Base-by-base conservation (phyloP, 768 basidiomycete genomes). In the Rubroboletus pulcherrimus region DNA sequence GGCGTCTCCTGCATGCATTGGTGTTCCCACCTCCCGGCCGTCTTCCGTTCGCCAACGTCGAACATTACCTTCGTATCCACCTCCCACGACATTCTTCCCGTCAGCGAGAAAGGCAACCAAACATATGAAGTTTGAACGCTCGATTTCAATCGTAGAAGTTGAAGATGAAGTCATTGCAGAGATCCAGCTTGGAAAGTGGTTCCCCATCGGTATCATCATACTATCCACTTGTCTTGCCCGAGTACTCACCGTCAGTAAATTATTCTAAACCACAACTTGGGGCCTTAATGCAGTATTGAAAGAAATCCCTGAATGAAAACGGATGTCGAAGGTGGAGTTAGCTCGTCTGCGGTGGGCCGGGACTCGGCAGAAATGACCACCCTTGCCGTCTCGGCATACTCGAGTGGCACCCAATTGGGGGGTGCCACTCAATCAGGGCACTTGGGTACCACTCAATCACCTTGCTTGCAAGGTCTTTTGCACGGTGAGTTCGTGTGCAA, bases 61-160 rank as follows among this genome's bases (percentile, higher is more conserved):
- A 39, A 62, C 24, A 7, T 40, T 24, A 7, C 45, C 46, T 8
- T 53, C 52, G 2, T 41, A 37, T 29, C 37, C 60, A 29, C 55
- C 60, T n/a, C 55, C 50, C 7, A 62, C 26, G 5, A 62, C 2
- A 5, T 54, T 33, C 12, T 6, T 51, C 37, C 52, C 60, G 11
- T 43, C 60, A 1, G 30, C 44, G 14, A 62, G 45, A 34, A 62
- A 62, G 9, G 41, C 38, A 29, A 54, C 49, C 5, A 55, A 47
- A 21, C 34, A 53, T 51, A 51, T 38, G n/a, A 39, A 39, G 3
- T 10, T 29, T 29, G 48, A 49, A 29, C 4, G n/a, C 24, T 29
- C 56, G 10, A 52, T 4, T 9, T 52, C 39, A 0, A 58, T 26
- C 21, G 11, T 9, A 9, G 35, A 6, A 5, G 7, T 26, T 11